Evolutionary conservation across 2,329 filamentous ascomycete genomes (phyloP).

Genomic region (Monosporascus sp.): DNA sequence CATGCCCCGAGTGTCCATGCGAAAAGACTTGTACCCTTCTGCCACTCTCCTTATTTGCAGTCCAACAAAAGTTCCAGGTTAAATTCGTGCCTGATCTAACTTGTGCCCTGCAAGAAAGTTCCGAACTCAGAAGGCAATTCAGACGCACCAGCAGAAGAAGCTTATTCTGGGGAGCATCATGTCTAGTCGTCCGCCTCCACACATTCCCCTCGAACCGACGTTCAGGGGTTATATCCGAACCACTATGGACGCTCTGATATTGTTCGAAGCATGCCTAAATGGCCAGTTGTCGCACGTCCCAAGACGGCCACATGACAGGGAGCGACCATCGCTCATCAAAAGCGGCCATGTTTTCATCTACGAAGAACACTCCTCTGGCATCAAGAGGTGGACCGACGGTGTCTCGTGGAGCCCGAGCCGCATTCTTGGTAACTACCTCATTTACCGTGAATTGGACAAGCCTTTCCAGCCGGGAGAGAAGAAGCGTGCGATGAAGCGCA

Average conservation of each 20-base stretch:
- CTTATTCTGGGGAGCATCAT: constrained; percentile 13
- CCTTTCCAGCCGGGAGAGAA: constrained; percentile 78
- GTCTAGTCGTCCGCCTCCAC: constrained; percentile 21
- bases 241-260: constrained; percentile 69
- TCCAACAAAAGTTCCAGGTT: no score
- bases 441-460: constrained; percentile 77
- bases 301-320: constrained; percentile 79
- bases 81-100: no score
- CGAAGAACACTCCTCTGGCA: constrained; percentile 83
- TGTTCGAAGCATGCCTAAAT: constrained; percentile 73
- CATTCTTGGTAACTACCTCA: constrained; percentile 77
- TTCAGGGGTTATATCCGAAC: constrained; percentile 63
- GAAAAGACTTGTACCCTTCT: no score
- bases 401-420: constrained; percentile 86
- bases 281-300: constrained; percentile 70
- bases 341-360: constrained; percentile 90
- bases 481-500: constrained; percentile 74
- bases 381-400: constrained; percentile 92
- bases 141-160: background rate
- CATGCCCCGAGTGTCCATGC: no score
- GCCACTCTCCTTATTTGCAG: no score
- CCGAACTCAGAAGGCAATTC: background rate
- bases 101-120: background rate
- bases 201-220: constrained; percentile 51
- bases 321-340: constrained; percentile 68